Conservation (phyloP, 2,329 filamentous ascomycete genomes). For the Penicillium sp. region DNA sequence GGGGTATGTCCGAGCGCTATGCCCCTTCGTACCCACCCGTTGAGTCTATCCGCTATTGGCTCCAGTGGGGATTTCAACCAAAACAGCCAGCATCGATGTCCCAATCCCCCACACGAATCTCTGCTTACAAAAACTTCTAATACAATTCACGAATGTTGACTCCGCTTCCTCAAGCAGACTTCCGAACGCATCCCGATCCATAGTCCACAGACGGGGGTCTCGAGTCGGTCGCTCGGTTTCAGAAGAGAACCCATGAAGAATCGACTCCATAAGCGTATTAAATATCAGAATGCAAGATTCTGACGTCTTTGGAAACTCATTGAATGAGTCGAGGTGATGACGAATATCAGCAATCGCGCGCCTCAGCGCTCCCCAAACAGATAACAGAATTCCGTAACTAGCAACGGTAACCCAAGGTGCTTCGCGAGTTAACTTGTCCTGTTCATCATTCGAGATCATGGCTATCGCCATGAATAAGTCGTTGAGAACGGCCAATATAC, state of each 20-base stretch:
- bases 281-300: slow-evolving; percentile 27
- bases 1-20: too few relatives aligned
- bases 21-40: too few relatives aligned
- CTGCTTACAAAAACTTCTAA: slow-evolving; percentile 5
- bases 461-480: slow-evolving; percentile 23
- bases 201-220: slow-evolving; percentile 12
- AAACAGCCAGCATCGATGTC: slow-evolving; percentile 9
- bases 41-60: too few relatives aligned
- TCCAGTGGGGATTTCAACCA: slow-evolving; percentile 3
- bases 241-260: background rate
- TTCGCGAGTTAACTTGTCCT: slow-evolving; percentile 21
- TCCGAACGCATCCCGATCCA: slow-evolving; percentile 4
- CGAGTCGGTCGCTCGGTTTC: background rate
- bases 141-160: slow-evolving; percentile 1
- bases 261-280: slow-evolving; percentile 25
- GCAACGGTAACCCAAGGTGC: slow-evolving; percentile 33
- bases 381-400: slow-evolving; percentile 31
- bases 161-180: slow-evolving; percentile 10
- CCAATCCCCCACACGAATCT: slow-evolving; percentile 11
- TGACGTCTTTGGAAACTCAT: slow-evolving; percentile 18
- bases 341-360: slow-evolving; percentile 29
- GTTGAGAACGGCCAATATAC: slow-evolving; percentile 28
- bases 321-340: slow-evolving; percentile 12
- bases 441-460: slow-evolving; percentile 8
- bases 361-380: slow-evolving; percentile 31